Percentiles rank a stretch among this genome's conserved stretches.
Evolutionary conservation across 768 basidiomycete species (phyloP).

Genomic region (Leucosporidium yakuticum): DNA sequence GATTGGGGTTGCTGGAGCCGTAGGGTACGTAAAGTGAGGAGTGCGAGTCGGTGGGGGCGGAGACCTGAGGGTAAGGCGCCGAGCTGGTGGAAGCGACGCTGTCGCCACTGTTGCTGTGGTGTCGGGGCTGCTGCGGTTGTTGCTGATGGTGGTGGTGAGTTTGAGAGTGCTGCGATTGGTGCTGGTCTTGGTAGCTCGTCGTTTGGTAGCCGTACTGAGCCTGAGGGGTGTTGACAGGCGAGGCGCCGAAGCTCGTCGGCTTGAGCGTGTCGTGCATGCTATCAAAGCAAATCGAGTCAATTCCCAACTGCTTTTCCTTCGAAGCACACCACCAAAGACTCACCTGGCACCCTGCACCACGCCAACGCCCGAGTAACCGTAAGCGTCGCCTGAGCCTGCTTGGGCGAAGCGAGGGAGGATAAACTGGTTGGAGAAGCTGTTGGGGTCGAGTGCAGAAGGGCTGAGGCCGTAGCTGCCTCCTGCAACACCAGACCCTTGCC

Average conservation of each 20-base stretch:
- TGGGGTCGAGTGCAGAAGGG: conserved; percentile 32
- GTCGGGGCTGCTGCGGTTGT: neutral
- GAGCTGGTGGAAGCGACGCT: neutral
- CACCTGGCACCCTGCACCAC: too few species aligned
- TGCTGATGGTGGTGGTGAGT: neutral
- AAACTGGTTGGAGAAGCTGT: conserved; percentile 19
- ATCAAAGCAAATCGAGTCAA: too few species aligned
- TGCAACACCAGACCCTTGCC: too few species aligned
- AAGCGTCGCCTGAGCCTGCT: too few species aligned
- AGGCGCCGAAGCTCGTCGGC: too few species aligned
- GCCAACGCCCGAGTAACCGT: too few species aligned
- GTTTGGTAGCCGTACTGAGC: neutral
- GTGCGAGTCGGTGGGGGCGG: neutral
- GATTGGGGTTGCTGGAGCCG: conserved; percentile 6
- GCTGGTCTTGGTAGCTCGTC: neutral
- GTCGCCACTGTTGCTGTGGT: neutral
- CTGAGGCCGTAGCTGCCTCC: too few species aligned
- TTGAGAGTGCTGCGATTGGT: neutral
- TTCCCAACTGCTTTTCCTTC: too few species aligned
- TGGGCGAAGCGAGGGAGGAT: conserved; percentile 21
- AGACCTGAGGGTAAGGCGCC: too few species aligned
- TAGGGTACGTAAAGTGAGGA: neutral
- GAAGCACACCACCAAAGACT: too few species aligned
- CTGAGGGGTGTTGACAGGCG: neutral
- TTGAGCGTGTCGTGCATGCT: too few species aligned